Evolutionary conservation across 192 early-diverging fungal genomes (phyloP).

Genomic region (Rhizoclosmatium sp.): DNA sequence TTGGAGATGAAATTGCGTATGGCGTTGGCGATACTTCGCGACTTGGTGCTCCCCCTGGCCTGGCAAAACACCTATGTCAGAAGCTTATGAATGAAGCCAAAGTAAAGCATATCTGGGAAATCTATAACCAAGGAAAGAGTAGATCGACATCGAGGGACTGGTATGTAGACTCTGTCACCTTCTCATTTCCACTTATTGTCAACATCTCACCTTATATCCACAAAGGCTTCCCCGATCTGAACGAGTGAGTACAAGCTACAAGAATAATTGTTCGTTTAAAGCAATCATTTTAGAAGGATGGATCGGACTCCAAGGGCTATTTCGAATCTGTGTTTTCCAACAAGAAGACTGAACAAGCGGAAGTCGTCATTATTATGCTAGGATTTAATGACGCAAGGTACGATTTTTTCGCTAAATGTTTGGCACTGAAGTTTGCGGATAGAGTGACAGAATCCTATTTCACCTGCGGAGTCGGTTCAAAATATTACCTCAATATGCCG

Average conservation of each 20-base stretch:
- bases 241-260: not conserved
- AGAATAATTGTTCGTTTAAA: not conserved
- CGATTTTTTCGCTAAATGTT: not conserved
- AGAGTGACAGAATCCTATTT: constrained; percentile 16
- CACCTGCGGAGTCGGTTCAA: constrained; percentile 46
- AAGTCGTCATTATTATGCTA: constrained; percentile 51
- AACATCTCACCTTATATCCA: not conserved
- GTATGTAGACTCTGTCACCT: not conserved
- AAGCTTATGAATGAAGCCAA: constrained; percentile 35
- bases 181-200: not conserved
- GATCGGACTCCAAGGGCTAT: constrained; percentile 1
- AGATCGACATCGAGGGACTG: constrained; percentile 49
- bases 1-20: constrained; percentile 52
- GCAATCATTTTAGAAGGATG: not conserved
- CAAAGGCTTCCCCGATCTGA: constrained; percentile 28
- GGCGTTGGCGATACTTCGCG: constrained; percentile 41
- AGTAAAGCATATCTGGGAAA: constrained; percentile 46
- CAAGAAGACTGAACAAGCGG: constrained; percentile 36
- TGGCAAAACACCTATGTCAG: constrained; percentile 40
- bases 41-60: constrained; percentile 32
- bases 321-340: constrained; percentile 44
- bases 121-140: constrained; percentile 43
- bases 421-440: not conserved
- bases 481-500: constrained; percentile 46
- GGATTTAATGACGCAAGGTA: constrained; percentile 54